Conservation (phyloP, 345 rosid genomes). For the rapeseed (Brassica napus) region DNA sequence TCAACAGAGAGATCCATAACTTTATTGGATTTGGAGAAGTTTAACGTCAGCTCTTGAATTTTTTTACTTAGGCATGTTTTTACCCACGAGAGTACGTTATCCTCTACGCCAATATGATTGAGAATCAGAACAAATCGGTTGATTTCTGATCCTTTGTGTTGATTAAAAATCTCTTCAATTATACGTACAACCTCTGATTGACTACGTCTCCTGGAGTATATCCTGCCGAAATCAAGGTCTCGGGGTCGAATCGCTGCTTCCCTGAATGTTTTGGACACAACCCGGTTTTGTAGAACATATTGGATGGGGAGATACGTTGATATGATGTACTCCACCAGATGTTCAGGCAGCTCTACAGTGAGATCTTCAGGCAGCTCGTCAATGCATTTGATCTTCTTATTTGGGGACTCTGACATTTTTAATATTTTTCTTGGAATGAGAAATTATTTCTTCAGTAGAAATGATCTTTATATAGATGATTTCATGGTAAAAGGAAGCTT, state of each 20-base stretch:
- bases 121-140: background rate
- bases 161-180: background rate
- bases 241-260: background rate
- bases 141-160: background rate
- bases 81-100: background rate
- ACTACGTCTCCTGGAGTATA: background rate
- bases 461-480: background rate
- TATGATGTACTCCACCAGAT: background rate
- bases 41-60: background rate
- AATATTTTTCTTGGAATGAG: background rate
- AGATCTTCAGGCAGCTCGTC: background rate
- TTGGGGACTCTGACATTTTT: slow-evolving; percentile 2
- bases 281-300: background rate
- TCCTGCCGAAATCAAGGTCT: slow-evolving; percentile 9
- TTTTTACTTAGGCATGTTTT: too few relatives aligned
- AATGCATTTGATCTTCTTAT: background rate
- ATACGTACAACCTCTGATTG: background rate
- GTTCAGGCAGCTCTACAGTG: background rate
- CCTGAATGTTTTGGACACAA: background rate
- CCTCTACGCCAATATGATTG: background rate
- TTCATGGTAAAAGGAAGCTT: background rate
- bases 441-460: background rate
- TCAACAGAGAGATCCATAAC: background rate
- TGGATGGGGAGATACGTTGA: background rate
- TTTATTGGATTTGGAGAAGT: slow-evolving; percentile 10